Conservation (phyloP, 2,329 filamentous ascomycete species). For the Talaromyces sp. region DNA sequence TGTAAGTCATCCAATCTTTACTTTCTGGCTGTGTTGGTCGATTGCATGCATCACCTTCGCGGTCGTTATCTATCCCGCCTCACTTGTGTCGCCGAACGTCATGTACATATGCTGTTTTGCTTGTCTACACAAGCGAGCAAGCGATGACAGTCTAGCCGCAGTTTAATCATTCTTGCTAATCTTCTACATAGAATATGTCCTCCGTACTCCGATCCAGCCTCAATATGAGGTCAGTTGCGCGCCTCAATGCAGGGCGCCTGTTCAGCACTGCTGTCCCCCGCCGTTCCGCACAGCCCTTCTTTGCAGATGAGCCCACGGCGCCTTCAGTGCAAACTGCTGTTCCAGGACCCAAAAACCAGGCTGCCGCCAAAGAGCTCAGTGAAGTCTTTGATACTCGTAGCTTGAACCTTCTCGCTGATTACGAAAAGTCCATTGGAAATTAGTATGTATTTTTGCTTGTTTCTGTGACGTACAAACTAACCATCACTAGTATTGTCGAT, state of each 20-base stretch:
- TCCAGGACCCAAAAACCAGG: conserved; percentile 71
- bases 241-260: conserved; percentile 33
- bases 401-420: conserved; percentile 78
- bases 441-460: conserved; percentile 51
- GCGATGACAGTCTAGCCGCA: not conserved
- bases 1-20: not conserved
- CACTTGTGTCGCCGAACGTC: not conserved
- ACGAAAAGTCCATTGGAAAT: conserved; percentile 71
- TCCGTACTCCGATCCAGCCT: conserved; percentile 36
- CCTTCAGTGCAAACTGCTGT: conserved; percentile 59
- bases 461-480: conserved; percentile 19
- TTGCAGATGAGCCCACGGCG: conserved; percentile 57
- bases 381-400: conserved; percentile 81
- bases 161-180: not conserved
- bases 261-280: conserved; percentile 36
- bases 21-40: not conserved
- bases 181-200: conserved; percentile 27
- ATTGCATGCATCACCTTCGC: not conserved
- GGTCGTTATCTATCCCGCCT: not conserved
- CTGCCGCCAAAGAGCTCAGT: conserved; percentile 66
- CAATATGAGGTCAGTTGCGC: conserved; percentile 30
- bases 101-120: not conserved
- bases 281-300: conserved; percentile 47
- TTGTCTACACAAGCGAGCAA: not conserved
- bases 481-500: conserved; percentile 42